Evolutionary conservation across 345 rosid species (phyloP).

Genomic region (Capsella bursapastoris): DNA sequence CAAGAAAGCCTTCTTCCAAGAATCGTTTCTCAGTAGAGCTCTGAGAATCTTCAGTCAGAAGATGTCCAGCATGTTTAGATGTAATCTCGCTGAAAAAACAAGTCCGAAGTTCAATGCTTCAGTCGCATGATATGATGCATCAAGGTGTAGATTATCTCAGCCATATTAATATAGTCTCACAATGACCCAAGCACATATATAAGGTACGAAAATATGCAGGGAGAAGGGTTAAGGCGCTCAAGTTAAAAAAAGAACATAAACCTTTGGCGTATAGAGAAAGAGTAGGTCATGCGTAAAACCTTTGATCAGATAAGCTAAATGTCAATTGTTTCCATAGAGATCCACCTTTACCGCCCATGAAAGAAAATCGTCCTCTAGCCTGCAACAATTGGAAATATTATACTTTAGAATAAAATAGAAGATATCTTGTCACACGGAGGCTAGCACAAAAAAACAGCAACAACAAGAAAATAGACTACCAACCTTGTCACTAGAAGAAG

Average conservation of each 20-base stretch:
- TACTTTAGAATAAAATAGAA: constrained; percentile 3
- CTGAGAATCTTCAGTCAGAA: constrained; percentile 64
- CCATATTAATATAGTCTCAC: constrained; percentile 11
- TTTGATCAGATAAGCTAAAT: constrained; percentile 70
- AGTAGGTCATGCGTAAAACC: constrained; percentile 55
- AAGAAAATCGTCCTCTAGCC: constrained; percentile 91
- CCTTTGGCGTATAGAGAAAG: constrained; percentile 44
- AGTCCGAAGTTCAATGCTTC: constrained; percentile 17
- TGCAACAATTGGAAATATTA: constrained; percentile 42
- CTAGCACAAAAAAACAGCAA: neutral
- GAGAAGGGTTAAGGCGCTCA: constrained; percentile 25
- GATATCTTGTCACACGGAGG: neutral
- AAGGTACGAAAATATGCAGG: constrained; percentile 25
- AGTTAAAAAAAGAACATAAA: constrained; percentile 36
- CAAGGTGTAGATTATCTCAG: constrained; percentile 14
- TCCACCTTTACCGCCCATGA: constrained; percentile 97
- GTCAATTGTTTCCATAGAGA: constrained; percentile 93
- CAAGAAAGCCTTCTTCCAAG: constrained; percentile 77
- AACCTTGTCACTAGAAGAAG: constrained; percentile 93
- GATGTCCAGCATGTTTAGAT: constrained; percentile 59
- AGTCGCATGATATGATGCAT: neutral
- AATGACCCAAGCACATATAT: constrained; percentile 20
- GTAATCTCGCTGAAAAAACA: constrained; percentile 46
- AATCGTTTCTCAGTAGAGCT: constrained; percentile 50
- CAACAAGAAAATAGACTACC: constrained; percentile 30